Evolutionary conservation across 179 eudicot species (phyloP), one percentile per base, ranked within the genome.

Genomic region (Vitellaria paradoxa): DNA sequence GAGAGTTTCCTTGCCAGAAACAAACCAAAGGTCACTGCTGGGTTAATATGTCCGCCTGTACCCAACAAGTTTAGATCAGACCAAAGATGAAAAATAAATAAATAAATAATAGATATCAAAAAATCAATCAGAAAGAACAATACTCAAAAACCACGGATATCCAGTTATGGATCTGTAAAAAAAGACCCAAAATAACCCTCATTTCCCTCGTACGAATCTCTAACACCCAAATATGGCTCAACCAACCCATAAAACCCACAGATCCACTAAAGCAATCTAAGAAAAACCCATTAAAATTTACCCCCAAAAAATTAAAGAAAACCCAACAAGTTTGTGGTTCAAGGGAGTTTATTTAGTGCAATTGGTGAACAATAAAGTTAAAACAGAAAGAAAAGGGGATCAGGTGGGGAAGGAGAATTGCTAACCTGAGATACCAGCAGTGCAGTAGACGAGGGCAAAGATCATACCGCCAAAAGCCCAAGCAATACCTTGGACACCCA

Each of bases 381-480:
- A 18, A 20, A 12, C 56, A 26, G 5, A 7, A 40, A 60, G 18
- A 40, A 18, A 30, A 15, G 61, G 8, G 13, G 55, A 60, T 20
- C 30, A 30, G 42, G 15, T 12, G 24, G 24, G 6, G 17, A 49
- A 4, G 9, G 30, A 55, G 23, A 72, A 15, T 14, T 9, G 11
- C 73, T 11, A 24, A 92, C 97, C 97, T 78, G 97, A 93, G 80
- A 93, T 89, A 56, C 96, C 96, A 81, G 96, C 93, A 73, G 93
- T 93, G 81, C 96, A 91, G 78, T 92, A 92, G 50, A 92, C 97
- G 81, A 92, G 96, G n/a, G 92, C 97, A 86, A 92, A 92, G 81
- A 93, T 93, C 93, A 89, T 93, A 59, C 96, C 97, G 68, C 97
- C 97, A 91, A 93, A 93, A 59, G 97, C 91, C 93, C 96, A 93